Percentiles rank a stretch among this genome's conserved stretches.
phyloP scores from a whole-genome alignment of 768 basidiomycete genomes.

The Astraeus odoratus region DNA sequence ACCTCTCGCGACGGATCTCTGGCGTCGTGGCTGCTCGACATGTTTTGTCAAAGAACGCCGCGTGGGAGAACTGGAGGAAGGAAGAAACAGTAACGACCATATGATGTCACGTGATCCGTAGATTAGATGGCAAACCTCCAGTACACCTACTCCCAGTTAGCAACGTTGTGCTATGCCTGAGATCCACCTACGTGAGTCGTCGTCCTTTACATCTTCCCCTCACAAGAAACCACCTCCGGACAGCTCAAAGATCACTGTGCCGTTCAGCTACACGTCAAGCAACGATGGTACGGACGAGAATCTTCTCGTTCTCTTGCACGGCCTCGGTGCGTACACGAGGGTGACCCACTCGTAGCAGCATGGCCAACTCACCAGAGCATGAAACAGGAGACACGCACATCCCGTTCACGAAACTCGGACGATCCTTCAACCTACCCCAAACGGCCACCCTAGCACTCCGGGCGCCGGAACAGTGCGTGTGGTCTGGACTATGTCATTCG shows the following conservation, averaged over 20 bases:
- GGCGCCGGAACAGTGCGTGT: constrained; percentile 65
- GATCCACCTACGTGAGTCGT: constrained; percentile 14
- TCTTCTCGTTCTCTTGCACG: constrained; percentile 76
- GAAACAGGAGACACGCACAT: constrained; percentile 68
- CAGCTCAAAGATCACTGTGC: constrained; percentile 38
- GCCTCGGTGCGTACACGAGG: constrained; percentile 52
- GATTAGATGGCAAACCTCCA: not conserved
- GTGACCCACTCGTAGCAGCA: constrained; percentile 1
- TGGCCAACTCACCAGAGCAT: not conserved
- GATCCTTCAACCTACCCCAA: constrained; percentile 76
- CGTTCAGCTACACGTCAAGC: constrained; percentile 65
- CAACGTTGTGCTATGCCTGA: constrained; percentile 9
- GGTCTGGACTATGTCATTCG: not conserved
- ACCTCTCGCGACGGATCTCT: constrained; percentile 59
- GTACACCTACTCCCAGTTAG: not conserved
- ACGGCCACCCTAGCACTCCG: constrained; percentile 79
- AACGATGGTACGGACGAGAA: constrained; percentile 85
- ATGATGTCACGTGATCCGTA: not conserved
- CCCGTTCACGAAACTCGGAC: constrained; percentile 72
- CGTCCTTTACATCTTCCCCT: constrained; percentile 8
- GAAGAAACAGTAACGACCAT: not conserved
- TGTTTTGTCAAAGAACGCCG: constrained; percentile 11
- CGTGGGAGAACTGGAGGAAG: not conserved
- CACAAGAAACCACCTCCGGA: constrained; percentile 47
- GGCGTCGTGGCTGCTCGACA: constrained; percentile 47